These are phyloP conservation scores for Botrytis galanthina DNA, from an alignment of 2,329 filamentous ascomycete genomes.

Conservation along the genomic window DNA sequence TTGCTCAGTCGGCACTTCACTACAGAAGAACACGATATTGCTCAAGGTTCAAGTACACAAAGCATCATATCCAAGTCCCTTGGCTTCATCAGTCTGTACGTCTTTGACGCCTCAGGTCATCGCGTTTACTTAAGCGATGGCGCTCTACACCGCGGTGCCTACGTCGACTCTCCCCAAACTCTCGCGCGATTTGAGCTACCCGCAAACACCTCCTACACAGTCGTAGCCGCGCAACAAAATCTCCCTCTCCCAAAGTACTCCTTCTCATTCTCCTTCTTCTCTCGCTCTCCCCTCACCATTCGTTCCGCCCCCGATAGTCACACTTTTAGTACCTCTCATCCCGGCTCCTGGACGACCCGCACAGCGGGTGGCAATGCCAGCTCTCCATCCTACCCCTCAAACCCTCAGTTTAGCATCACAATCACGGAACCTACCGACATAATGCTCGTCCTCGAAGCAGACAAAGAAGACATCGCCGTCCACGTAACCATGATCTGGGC, in stretches of 20 bases:
- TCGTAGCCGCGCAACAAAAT: constrained; percentile 76
- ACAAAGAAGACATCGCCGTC: constrained; percentile 65
- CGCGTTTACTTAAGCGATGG: constrained; percentile 73
- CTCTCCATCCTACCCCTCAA: constrained; percentile 72
- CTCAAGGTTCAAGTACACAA: constrained; percentile 42
- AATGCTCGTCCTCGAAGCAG: constrained; percentile 70
- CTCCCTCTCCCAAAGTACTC: constrained; percentile 70
- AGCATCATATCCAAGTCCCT: constrained; percentile 40
- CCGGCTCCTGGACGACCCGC: constrained; percentile 70
- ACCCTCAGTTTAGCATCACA: constrained; percentile 78
- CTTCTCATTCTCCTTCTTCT: constrained; percentile 87
- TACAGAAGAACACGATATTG: constrained; percentile 60
- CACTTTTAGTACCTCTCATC: constrained; percentile 51
- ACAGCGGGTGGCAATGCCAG: constrained; percentile 84
- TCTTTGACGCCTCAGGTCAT: constrained; percentile 70
- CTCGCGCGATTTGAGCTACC: constrained; percentile 69
- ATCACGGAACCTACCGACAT: constrained; percentile 58
- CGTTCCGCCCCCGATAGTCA: constrained; percentile 49
- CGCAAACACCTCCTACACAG: constrained; percentile 48
- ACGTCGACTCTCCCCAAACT: constrained; percentile 90
- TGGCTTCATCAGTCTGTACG: constrained; percentile 84
- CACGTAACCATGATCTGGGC: constrained; percentile 85
- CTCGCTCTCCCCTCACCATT: constrained; percentile 60
- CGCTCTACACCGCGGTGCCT: constrained; percentile 72
- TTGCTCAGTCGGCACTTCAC: constrained; percentile 84